Evolutionary conservation across 345 rosid species (phyloP), one percentile per base, ranked within the genome.

Genomic region (Excoecaria agallocha): DNA sequence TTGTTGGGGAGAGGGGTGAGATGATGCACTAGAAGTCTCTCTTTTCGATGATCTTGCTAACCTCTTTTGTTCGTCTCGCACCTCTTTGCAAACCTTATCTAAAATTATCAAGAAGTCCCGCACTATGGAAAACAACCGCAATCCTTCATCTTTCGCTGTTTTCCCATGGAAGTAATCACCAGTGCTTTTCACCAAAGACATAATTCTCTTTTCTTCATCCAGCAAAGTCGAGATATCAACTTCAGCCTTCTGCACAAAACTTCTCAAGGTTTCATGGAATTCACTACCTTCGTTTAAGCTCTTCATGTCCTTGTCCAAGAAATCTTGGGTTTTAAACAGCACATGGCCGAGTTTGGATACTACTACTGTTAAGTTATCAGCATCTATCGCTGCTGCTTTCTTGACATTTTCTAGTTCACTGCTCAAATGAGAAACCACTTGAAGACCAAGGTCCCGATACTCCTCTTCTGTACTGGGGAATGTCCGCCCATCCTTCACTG

Each of bases 161-260:
- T 96, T 96, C 46, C 99, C 99, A 79, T 96, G 98, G 87, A 93
- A 96, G 75, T 96, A 96, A 75, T 96, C 97, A 1, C 96, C 97
- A 19, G 98, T 88, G 78, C 87, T 89, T 86, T 91, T 96, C 88
- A 93, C 97, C 71, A 96, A 60, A 68, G 86, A 85, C 90, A 87
- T 86, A 68, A 96, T 90, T 77, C 89, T 91, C 90, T 89, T 90
- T 78, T 96, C 99, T 84, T 96, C 98, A 68, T 75, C 90, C 45
- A 86, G 84, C 81, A 93, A 75, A n/a, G 81, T 69, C 84, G 71
- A 83, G 77, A 91, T 76, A 55, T 88, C 90, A 39, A 72, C 84
- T 83, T 89, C 97, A 3, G 97, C 96, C 52, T 80, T 87, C 83
- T 87, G 86, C 84, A 89, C 94, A 69, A 96, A 96, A 81, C 92